Conservation (phyloP, 495 filamentous ascomycete species). For the Penicillium coprophilum region DNA sequence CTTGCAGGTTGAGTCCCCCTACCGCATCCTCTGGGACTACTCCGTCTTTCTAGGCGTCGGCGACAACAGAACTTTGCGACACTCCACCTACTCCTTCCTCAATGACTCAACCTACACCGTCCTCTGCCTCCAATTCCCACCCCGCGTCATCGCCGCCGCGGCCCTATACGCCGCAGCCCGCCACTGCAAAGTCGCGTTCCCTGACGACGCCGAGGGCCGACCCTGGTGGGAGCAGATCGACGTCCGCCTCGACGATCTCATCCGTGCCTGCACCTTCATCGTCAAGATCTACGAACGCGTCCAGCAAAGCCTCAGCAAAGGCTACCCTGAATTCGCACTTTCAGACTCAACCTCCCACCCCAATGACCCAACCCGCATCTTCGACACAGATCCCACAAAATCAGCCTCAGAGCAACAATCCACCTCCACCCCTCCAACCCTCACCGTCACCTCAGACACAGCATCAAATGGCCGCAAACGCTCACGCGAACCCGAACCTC, state of each 20-base stretch:
- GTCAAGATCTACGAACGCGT: conserved; percentile 73
- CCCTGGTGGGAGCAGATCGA: conserved; percentile 83
- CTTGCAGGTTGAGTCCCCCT: conserved; percentile 80
- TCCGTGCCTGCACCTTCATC: conserved; percentile 66
- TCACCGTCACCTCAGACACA: conserved; percentile 24
- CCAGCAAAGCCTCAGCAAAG: conserved; percentile 44
- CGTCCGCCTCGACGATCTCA: conserved; percentile 61
- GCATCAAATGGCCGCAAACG: conserved; percentile 40
- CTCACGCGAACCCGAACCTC: conserved; percentile 44
- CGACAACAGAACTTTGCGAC: conserved; percentile 72
- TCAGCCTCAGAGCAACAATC: conserved; percentile 14
- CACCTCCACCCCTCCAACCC: conserved; percentile 9
- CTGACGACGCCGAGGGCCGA: conserved; percentile 68
- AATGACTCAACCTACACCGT: conserved; percentile 84
- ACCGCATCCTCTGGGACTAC: conserved; percentile 75
- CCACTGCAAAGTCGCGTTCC: conserved; percentile 65
- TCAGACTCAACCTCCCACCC: conserved; percentile 25
- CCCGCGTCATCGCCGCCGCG: conserved; percentile 77
- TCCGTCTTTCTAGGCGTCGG: conserved; percentile 65
- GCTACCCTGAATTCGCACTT: conserved; percentile 37
- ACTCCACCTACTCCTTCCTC: conserved; percentile 86
- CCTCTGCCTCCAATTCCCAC: conserved; percentile 76
- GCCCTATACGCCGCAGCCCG: conserved; percentile 82
- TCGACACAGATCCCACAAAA: conserved; percentile 23
- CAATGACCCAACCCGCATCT: conserved; percentile 33